Base-by-base conservation (phyloP, 805 yeast genomes). In the Wickerhamomyces tratensis region DNA sequence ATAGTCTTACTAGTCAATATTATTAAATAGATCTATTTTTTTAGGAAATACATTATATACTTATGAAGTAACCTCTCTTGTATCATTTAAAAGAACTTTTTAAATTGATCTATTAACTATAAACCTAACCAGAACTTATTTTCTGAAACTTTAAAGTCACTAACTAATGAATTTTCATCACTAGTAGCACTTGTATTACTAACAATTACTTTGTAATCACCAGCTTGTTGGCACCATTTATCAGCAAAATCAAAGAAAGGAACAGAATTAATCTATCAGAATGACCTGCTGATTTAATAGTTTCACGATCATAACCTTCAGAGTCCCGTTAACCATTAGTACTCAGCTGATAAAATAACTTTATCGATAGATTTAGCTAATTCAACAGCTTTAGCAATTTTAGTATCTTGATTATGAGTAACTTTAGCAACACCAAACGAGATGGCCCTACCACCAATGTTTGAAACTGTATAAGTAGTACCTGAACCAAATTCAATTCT, bases 241-340 rank as follows among this genome's bases (percentile, higher is more conserved):
- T 64, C 54, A 38, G 55, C 55, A 46, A 63, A 63, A 44, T 76
- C 71, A 61, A 67, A 77, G 59, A 58, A 76, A 0, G 79, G 73
- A 9, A 72, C 63, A 2, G 69, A 63, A 45, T 64, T 44, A 78
- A 63, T 38, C 67, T 63, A 41, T 72, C 66, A 26, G 72, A 68
- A 38, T 54, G 48, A 10, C 71, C 69, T 29, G 84, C 84, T 26
- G 76, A 61, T 37, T 67, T 66, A 73, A 79, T 63, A 51, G 63
- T 47, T 5, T 56, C 52, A 51, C 83, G 62, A 54, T 78, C 85
- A 48, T 63, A 69, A 35, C 83, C 81, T 56, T 79, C 84, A 25
- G 76, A 59, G 56, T 79, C 84, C 74, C 77, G 76, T 39, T 76
- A 82, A 37, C 63, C 62, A 47, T 71, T 68, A 43, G 76, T 64